Base-by-base conservation (phyloP, 768 basidiomycete species). In the Suillus tomentosus region DNA sequence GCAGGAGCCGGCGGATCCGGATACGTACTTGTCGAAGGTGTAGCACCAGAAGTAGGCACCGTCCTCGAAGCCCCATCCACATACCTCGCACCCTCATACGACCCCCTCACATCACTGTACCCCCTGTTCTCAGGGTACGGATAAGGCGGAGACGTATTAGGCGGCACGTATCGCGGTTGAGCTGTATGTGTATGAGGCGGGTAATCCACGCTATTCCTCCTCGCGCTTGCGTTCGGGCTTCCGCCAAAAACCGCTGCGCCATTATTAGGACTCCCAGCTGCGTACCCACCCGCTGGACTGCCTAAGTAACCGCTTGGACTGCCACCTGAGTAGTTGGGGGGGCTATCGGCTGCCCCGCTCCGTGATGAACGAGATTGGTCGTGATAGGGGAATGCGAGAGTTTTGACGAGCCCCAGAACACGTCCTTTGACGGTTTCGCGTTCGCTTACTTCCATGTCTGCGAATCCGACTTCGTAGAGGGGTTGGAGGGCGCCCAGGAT, bases 341-440 rank as follows among this genome's bases (percentile, higher is more conserved):
- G 84, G 34, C 86, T 85, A 66, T 77, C 75, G 81, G 82, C 59
- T 73, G 79, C 66, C 37, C 72, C 70, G 74, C 80, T 19, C 10
- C 55, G 55, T 15, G 39, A 81, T 79, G 67, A 81, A 81, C 68
- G 81, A 80, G 76, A 80, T 81, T 76, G 81, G 75, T 87, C 89
- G 68, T 89, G 89, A 72, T 89, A 91, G n/a, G 91, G 91, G 76
- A 92, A 92, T 34, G 90, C 90, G 24, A 93, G 83, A 65, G 89
- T 90, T 64, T 88, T 83, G 48, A 92, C 91, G 27, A 85, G 81
- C 61, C 86, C 79, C 56, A 92, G 76, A 27, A 92, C 84, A 66
- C 83, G 81, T 13, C 80, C 80, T 66, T 88, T 86, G 71, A 83
- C 81, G 73, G 84, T 86, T 66, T 88, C 86, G 58, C 87, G 80